Conservation (phyloP, 2,329 filamentous ascomycete genomes). For the Aureobasidium lini region DNA sequence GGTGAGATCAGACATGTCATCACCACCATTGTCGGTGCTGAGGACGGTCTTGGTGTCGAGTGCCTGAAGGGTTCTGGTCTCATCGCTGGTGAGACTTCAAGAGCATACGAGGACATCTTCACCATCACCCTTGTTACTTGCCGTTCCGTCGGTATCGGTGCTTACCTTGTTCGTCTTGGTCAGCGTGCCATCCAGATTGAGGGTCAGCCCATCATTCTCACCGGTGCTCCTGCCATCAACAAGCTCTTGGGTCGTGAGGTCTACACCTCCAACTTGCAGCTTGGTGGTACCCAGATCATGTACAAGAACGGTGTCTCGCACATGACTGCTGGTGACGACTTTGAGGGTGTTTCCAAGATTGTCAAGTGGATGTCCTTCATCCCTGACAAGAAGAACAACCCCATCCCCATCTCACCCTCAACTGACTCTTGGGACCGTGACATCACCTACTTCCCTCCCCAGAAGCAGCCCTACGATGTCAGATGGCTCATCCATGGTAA, state of each 20-base stretch:
- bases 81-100: slow-evolving; percentile 93
- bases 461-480: slow-evolving; percentile 84
- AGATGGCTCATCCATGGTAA: slow-evolving; percentile 88
- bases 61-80: slow-evolving; percentile 94
- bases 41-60: slow-evolving; percentile 95
- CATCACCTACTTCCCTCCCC: slow-evolving; percentile 69
- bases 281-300: slow-evolving; percentile 99
- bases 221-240: slow-evolving; percentile 94
- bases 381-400: slow-evolving; percentile 87
- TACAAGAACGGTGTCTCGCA: slow-evolving; percentile 99
- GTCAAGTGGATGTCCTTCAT: slow-evolving; percentile 97
- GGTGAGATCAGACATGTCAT: slow-evolving; percentile 92
- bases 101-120: slow-evolving; percentile 98
- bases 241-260: slow-evolving; percentile 96
- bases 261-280: slow-evolving; percentile 97
- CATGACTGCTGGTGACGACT: slow-evolving; percentile 96
- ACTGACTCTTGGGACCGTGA: slow-evolving; percentile 90
- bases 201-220: slow-evolving; percentile 97
- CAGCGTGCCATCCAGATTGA: slow-evolving; percentile 99
- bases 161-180: slow-evolving; percentile 94
- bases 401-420: slow-evolving; percentile 83
- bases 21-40: slow-evolving; percentile 82
- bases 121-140: slow-evolving; percentile 96
- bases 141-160: slow-evolving; percentile 97
- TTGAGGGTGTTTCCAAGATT: slow-evolving; percentile 95